These are phyloP conservation scores for Pseudogymnoascus sp. DNA, from an alignment of 2,329 filamentous ascomycete genomes.

Conservation along the genomic window DNA sequence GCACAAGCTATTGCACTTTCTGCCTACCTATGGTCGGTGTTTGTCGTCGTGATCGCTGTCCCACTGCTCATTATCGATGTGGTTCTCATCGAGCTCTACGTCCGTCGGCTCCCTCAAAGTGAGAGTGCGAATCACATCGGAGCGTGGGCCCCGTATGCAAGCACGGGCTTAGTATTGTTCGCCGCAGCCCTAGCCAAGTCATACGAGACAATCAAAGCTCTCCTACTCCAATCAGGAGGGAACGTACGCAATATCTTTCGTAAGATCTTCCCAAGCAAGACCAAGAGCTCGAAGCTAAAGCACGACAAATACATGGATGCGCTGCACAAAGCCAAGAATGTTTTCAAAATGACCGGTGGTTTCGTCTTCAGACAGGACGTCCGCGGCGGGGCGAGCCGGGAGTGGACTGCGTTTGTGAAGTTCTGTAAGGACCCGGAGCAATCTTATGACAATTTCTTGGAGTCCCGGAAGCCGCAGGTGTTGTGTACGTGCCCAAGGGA, in stretches of 20 bases:
- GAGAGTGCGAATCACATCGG: background rate
- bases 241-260: background rate
- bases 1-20: background rate
- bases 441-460: background rate
- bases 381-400: background rate
- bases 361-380: background rate
- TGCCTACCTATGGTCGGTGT: background rate
- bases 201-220: background rate
- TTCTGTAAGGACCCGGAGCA: background rate
- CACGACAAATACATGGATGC: background rate
- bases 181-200: background rate
- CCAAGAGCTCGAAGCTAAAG: background rate
- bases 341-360: background rate
- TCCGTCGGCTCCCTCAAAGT: background rate
- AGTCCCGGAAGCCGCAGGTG: background rate
- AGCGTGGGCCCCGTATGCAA: background rate
- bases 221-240: background rate
- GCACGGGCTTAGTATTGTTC: background rate
- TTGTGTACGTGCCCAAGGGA: background rate
- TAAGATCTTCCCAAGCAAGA: background rate
- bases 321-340: background rate
- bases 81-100: background rate
- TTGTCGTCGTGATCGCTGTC: background rate
- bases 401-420: background rate
- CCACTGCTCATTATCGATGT: background rate